A percentile compares a stretch with the other conserved stretches of the same genome.
Conservation (phyloP, 2,329 filamentous ascomycete species). For the Hypomyces perniciosus region DNA sequence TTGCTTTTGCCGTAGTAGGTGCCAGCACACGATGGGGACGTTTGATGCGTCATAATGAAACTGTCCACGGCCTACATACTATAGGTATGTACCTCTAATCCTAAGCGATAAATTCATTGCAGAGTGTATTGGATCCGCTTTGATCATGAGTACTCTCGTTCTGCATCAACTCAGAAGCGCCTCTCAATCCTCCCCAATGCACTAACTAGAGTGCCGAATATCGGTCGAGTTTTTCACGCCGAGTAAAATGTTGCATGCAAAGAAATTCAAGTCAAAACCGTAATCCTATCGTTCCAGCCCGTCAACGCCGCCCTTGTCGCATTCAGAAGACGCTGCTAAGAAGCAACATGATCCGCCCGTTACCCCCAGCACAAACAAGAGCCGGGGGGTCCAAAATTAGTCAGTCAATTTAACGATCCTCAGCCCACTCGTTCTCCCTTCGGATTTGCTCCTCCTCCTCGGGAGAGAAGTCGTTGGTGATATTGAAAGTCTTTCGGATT, state of each 20-base stretch:
- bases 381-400: not conserved
- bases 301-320: slow-evolving; percentile 17
- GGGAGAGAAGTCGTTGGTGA: slow-evolving; percentile 97
- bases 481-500: slow-evolving; percentile 99
- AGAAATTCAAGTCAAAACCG: slow-evolving; percentile 7
- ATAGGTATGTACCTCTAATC: too few relatives aligned
- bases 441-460: slow-evolving; percentile 99
- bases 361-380: not conserved
- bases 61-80: too few relatives aligned
- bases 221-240: not conserved
- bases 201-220: too few relatives aligned
- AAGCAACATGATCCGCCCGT: slow-evolving; percentile 2
- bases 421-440: slow-evolving; percentile 85
- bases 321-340: slow-evolving; percentile 2
- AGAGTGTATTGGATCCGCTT: too few relatives aligned
- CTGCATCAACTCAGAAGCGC: too few relatives aligned
- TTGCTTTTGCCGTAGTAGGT: too few relatives aligned
- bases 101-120: too few relatives aligned
- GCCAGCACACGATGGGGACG: too few relatives aligned
- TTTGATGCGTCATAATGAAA: too few relatives aligned
- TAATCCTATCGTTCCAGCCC: slow-evolving; percentile 12
- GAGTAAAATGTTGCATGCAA: slow-evolving; percentile 2
- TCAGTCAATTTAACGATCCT: slow-evolving; percentile 57
- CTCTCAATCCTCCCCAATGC: too few relatives aligned
- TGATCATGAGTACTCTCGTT: too few relatives aligned